A percentile compares a stretch with the other conserved stretches of the same genome.
Evolutionary conservation across 345 rosid genomes (phyloP).

Genomic region (Eucalyptus polybractea): DNA sequence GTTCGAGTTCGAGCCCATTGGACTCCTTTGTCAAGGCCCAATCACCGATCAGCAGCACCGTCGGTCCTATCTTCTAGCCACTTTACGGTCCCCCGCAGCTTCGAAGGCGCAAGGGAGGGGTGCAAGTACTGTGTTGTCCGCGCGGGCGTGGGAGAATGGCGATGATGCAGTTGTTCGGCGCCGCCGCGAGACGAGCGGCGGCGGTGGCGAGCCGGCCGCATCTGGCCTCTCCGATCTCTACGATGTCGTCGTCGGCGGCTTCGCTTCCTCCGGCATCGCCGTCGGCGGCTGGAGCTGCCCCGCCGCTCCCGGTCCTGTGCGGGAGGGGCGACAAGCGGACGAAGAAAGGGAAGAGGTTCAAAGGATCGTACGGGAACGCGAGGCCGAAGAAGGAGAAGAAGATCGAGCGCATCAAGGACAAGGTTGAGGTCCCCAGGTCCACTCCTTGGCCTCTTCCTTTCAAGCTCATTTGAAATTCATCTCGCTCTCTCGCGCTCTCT

Average conservation of each 20-base stretch:
- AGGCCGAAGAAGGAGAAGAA: conserved; percentile 89
- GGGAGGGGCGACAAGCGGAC: conserved; percentile 95
- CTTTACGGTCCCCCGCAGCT: background rate
- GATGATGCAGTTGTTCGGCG: conserved; percentile 4
- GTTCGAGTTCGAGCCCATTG: background rate
- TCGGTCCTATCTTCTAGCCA: background rate
- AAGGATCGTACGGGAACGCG: conserved; percentile 77
- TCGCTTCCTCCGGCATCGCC: background rate
- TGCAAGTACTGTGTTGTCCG: background rate
- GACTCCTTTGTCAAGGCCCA: background rate
- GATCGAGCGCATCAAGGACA: conserved; percentile 86
- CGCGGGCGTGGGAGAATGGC: conserved; percentile 9
- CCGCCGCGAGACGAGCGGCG: conserved; percentile 1
- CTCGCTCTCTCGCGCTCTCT: background rate
- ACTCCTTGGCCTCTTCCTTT: conserved; percentile 99
- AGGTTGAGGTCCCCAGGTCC: conserved; percentile 87
- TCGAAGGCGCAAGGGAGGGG: background rate
- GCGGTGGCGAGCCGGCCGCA: background rate
- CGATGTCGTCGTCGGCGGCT: background rate
- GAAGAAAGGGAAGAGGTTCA: conserved; percentile 86
- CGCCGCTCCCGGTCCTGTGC: conserved; percentile 10
- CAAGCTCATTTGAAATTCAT: conserved; percentile 58
- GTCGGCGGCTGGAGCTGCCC: background rate
- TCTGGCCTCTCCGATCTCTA: background rate
- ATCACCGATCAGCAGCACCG: background rate